Conservation (phyloP, 148 eudicot genomes). For the Diospyros kaki region DNA sequence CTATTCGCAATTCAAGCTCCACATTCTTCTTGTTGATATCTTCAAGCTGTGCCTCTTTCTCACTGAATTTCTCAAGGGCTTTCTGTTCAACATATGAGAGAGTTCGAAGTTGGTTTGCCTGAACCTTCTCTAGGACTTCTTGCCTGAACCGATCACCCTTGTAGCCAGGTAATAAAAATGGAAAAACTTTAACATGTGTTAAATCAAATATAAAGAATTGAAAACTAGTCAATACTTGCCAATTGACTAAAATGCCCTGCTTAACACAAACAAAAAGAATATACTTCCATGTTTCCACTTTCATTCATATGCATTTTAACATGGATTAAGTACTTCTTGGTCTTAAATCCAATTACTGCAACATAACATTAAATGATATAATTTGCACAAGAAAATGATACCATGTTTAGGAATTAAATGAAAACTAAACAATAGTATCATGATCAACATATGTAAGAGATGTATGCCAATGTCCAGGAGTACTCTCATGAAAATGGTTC, state of each 20-base stretch:
- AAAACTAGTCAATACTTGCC: neutral
- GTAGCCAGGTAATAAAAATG: neutral
- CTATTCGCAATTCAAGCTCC: slow-evolving; percentile 47
- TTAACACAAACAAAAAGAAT: neutral
- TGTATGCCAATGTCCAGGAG: too few species aligned
- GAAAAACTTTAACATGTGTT: neutral
- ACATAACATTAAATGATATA: too few species aligned
- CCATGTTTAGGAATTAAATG: too few species aligned
- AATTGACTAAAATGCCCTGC: neutral
- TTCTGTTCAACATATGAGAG: slow-evolving; percentile 51
- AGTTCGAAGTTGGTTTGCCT: slow-evolving; percentile 45
- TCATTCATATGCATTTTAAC: neutral
- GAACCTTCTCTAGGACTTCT: too few species aligned
- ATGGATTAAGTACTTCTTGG: too few species aligned
- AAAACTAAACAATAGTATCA: too few species aligned
- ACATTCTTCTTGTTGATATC: slow-evolving; percentile 42
- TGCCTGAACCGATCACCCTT: slow-evolving; percentile 54
- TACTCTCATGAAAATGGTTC: too few species aligned
- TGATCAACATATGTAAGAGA: too few species aligned
- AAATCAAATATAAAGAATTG: neutral
- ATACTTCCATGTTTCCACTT: neutral
- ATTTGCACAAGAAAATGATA: too few species aligned
- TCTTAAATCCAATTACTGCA: too few species aligned
- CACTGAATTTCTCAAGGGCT: slow-evolving; percentile 36
- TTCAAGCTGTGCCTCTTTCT: slow-evolving; percentile 49